Base-by-base conservation (phyloP, 495 filamentous ascomycete genomes). In the Physcia stellaris region DNA sequence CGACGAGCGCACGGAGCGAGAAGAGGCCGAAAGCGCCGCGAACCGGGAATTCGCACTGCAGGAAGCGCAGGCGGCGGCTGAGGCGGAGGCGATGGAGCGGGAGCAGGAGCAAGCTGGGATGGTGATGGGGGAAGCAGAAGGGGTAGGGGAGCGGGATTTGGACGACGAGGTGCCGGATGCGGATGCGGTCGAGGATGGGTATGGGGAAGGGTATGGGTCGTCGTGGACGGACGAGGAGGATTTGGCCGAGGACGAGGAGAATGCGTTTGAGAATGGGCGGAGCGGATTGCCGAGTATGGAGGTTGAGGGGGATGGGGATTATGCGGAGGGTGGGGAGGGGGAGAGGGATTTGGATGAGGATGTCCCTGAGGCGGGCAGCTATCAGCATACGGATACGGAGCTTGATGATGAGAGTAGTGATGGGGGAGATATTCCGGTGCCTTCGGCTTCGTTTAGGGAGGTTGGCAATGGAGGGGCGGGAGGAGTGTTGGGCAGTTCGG, bases 1-100 rank as follows among this genome's bases (percentile, higher is more conserved):
- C 40, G 84, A 86, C 51, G 84, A 88, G 64, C 67, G 76, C 19
- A 73, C 79, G 15, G 84, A 92, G 62, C 67, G 76, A 27, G 78
- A 82, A 48, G 84, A 92, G 54, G 76, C 82, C n/a, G 67, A 79
- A 33, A 76, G 78, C 37, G 78, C 75, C 0, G 54, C 80, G 40
- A 62, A 69, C 12, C 68, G 79, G n/a, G 81, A 85, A 49, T 67
- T 72, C 57, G 65, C 78, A 6, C 71, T 73, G 32, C 71, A 75
- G 12, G 63, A 61, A 37, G 76, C 77, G 39, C 66, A 78, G 10
- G 77, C 71, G 3, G 67, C 71, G 26, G 70, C 70, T 3, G 67
- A 64, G 43, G 67, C 56, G 7, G 66, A 56, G 24, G 56, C 53
- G 21, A 48, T 52, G 27, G 53, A 44, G 59, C 49, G 18, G 52